Conservation (phyloP, 352 stramenopile species). For the Phytophthora aleatoria region DNA sequence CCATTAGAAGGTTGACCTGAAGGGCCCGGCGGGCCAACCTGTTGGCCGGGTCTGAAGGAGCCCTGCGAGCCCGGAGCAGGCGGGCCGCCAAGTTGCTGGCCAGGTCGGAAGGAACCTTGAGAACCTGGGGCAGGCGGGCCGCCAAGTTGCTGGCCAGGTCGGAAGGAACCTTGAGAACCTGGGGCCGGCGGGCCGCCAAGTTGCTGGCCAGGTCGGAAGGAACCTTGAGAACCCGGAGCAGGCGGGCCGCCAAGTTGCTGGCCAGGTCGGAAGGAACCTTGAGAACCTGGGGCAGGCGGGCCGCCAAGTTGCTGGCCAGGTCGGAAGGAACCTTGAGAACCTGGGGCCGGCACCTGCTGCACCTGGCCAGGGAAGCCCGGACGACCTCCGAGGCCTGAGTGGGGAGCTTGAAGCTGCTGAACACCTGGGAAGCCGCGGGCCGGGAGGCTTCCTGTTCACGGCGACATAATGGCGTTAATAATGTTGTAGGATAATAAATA, state of each 20-base stretch:
- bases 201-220: slow-evolving; percentile 21
- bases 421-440: slow-evolving; percentile 23
- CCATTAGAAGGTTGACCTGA: slow-evolving; percentile 43
- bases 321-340: slow-evolving; percentile 27
- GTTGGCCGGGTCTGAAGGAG: slow-evolving; percentile 21
- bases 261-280: slow-evolving; percentile 26
- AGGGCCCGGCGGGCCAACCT: slow-evolving; percentile 7
- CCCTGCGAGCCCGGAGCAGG: slow-evolving; percentile 17
- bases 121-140: slow-evolving; percentile 21
- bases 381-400: slow-evolving; percentile 30
- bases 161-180: slow-evolving; percentile 27
- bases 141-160: slow-evolving; percentile 18
- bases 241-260: slow-evolving; percentile 18
- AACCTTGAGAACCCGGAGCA: slow-evolving; percentile 17
- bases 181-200: slow-evolving; percentile 11
- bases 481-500: not conserved
- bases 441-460: slow-evolving; percentile 23
- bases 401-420: slow-evolving; percentile 36
- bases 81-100: slow-evolving; percentile 17
- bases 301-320: slow-evolving; percentile 20
- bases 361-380: slow-evolving; percentile 26
- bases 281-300: slow-evolving; percentile 20
- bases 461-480: not conserved
- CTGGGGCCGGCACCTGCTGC: slow-evolving; percentile 14
- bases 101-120: slow-evolving; percentile 26